Base-by-base conservation (phyloP, 1,284 basidiomycete species). In the Rugosomyces carneus region DNA sequence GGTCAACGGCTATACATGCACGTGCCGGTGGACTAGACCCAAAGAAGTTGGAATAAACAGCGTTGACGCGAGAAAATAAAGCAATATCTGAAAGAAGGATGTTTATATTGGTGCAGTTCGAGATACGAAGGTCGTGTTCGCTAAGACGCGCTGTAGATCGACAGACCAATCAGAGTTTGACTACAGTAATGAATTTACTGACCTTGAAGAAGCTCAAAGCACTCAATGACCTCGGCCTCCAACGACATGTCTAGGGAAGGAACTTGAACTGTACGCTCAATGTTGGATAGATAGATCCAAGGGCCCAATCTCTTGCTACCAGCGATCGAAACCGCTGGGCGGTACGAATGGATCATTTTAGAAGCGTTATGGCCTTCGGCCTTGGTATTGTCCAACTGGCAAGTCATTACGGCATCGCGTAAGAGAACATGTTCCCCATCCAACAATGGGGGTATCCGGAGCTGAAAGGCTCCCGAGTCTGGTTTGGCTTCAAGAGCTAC, bases 1-100 rank as follows among this genome's bases (percentile, higher is more conserved):
- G 75, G 45, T 81, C 75, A 0, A 92, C 80, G 1, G 85, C 86
- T 3, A 99, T 86, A 59, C 93, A 96, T 10, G 93, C 94, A 5
- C 96, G 82, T 1, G 92, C 84, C 0, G 96, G 95, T 0, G 96
- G 96, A 27, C 90, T 93, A 7, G 80, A 79, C 0, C 93, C 93
- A 61, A 99, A 99, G 60, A 82, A 89, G 2, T 75, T 72, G 0
- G 75, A 66, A 61, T 98, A 99, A 6, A 88, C 72, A 0, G 72
- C 67, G 69, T 99, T 94, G 46, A 93, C 76, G 23, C 69, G 61
- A 3, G 80, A 66, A 63, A 99, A 93, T 3, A 71, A 64, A 16
- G 82, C 73, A 75, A 97, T 94, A 1, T 81, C 81, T 3, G 89
- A 83, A 35, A 99, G 75, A 53, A 88, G 82, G 21, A 98, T 73